phyloP scores from a whole-genome alignment of 352 stramenopile species.

The Pythium phragmitis region DNA sequence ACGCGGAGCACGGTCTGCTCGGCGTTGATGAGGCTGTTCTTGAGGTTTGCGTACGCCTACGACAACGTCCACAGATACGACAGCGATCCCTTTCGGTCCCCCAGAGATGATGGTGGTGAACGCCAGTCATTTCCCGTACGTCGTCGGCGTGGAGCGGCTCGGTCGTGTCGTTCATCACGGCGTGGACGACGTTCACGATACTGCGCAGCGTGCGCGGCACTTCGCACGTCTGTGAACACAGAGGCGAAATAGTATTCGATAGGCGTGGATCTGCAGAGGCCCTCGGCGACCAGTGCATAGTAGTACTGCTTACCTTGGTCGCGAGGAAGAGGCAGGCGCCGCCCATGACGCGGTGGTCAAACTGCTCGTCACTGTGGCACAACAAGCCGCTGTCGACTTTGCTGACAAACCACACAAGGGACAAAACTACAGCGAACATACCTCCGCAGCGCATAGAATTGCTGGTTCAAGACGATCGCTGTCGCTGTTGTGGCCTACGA shows the following conservation, averaged over 20 bases:
- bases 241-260: no score
- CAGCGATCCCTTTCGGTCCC: background rate
- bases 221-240: slow-evolving; percentile 33
- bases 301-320: slow-evolving; percentile 20
- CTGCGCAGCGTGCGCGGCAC: slow-evolving; percentile 44
- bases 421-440: no score
- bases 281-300: no score
- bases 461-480: slow-evolving; percentile 22
- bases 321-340: slow-evolving; percentile 31
- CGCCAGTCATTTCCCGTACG: slow-evolving; percentile 18
- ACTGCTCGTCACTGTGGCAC: slow-evolving; percentile 11
- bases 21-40: slow-evolving; percentile 47
- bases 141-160: slow-evolving; percentile 33
- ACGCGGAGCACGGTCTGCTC: slow-evolving; percentile 52
- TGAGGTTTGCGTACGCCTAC: slow-evolving; percentile 37
- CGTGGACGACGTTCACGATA: slow-evolving; percentile 52
- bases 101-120: background rate
- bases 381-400: no score
- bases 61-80: slow-evolving; percentile 6
- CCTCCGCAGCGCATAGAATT: slow-evolving; percentile 23
- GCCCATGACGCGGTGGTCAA: slow-evolving; percentile 22
- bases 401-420: no score
- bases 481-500: slow-evolving; percentile 23
- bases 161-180: slow-evolving; percentile 29
- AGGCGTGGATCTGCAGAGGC: no score